Percentiles rank a stretch among this genome's conserved stretches.
phyloP scores from a whole-genome alignment of 164 flowering plant species.

The Magnolia officinalis region DNA sequence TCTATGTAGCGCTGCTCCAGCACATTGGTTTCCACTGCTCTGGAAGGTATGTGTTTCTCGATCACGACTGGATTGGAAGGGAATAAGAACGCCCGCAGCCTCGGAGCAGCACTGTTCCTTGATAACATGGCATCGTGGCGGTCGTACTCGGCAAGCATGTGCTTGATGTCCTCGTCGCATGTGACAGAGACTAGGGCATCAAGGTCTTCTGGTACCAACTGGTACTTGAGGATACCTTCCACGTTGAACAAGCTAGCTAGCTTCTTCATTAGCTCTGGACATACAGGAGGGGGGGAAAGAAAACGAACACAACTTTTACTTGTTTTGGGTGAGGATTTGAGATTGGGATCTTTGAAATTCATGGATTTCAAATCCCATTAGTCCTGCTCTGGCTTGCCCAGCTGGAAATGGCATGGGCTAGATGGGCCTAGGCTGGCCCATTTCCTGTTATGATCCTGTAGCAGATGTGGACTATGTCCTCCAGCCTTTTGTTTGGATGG shows the following conservation, averaged over 20 bases:
- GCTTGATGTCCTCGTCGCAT: slow-evolving; percentile 70
- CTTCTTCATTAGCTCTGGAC: slow-evolving; percentile 77
- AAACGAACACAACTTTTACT: not conserved
- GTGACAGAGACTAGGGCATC: slow-evolving; percentile 75
- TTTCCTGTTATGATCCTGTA: too few relatives aligned
- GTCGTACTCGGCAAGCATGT: slow-evolving; percentile 73
- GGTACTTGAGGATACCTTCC: slow-evolving; percentile 77
- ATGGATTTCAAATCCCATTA: too few relatives aligned
- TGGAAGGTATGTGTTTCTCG: slow-evolving; percentile 19
- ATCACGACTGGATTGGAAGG: slow-evolving; percentile 36
- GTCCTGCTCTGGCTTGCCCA: too few relatives aligned
- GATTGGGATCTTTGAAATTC: too few relatives aligned
- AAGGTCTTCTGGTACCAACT: slow-evolving; percentile 68
- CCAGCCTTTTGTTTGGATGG: too few relatives aligned
- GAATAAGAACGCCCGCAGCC: slow-evolving; percentile 52
- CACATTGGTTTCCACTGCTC: slow-evolving; percentile 20
- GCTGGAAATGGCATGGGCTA: too few relatives aligned
- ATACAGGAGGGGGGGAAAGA: not conserved
- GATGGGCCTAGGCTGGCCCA: too few relatives aligned
- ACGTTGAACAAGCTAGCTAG: slow-evolving; percentile 39
- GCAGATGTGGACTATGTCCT: too few relatives aligned
- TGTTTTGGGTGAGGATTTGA: too few relatives aligned
- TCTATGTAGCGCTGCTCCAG: slow-evolving; percentile 72
- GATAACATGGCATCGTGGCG: slow-evolving; percentile 27
- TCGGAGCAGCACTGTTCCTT: slow-evolving; percentile 30